Conservation (phyloP, 1,284 basidiomycete species). For the Sanghuangporus weigelae region DNA sequence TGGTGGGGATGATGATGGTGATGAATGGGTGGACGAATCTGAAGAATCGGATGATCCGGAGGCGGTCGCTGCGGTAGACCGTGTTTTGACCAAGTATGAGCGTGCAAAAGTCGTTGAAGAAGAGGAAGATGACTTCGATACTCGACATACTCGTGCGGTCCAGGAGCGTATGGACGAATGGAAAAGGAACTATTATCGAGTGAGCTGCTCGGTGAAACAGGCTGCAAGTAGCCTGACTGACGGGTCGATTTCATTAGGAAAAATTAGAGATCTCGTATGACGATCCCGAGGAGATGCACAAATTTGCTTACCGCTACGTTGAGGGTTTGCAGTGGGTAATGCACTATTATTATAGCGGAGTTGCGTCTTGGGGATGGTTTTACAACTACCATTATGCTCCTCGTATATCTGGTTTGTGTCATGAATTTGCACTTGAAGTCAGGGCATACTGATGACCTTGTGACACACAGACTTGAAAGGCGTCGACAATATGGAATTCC, state of each 20-base stretch:
- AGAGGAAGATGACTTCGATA: slow-evolving; percentile 71
- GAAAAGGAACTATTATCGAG: slow-evolving; percentile 90
- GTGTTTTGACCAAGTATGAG: slow-evolving; percentile 85
- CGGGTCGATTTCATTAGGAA: slow-evolving; percentile 32
- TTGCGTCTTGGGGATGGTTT: slow-evolving; percentile 98
- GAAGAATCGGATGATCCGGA: slow-evolving; percentile 51
- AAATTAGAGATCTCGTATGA: slow-evolving; percentile 82
- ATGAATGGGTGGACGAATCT: slow-evolving; percentile 44
- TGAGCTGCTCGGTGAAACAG: slow-evolving; percentile 30
- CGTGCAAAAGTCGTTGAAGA: slow-evolving; percentile 73
- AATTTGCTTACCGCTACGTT: slow-evolving; percentile 76
- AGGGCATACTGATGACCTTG: neutral
- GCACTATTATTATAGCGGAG: slow-evolving; percentile 97
- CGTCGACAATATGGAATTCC: slow-evolving; percentile 76
- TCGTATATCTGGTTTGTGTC: slow-evolving; percentile 75
- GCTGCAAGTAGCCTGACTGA: neutral
- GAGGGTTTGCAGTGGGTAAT: slow-evolving; percentile 99
- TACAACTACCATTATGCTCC: slow-evolving; percentile 98
- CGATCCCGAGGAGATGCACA: slow-evolving; percentile 59
- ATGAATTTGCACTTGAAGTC: neutral
- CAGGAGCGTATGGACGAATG: slow-evolving; percentile 87
- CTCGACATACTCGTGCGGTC: slow-evolving; percentile 66
- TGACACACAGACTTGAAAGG: slow-evolving; percentile 62
- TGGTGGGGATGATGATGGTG: slow-evolving; percentile 43
- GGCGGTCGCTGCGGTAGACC: slow-evolving; percentile 64